phyloP scores from a whole-genome alignment of 2,329 filamentous ascomycete genomes.

The Volutella citrinella region DNA sequence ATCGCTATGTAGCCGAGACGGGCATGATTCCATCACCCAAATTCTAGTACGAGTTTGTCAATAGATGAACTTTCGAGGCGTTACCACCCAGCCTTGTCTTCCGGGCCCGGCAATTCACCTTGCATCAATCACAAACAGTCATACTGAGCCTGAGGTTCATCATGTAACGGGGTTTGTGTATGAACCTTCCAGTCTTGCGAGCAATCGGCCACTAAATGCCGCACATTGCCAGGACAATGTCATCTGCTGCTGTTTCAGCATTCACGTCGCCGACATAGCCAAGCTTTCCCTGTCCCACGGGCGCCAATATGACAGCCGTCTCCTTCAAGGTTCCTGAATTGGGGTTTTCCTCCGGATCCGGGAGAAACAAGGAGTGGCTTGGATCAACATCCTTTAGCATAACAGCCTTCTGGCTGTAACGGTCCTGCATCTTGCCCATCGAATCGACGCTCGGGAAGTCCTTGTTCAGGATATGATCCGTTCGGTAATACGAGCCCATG shows the following conservation, averaged over 20 bases:
- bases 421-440: conserved; percentile 11
- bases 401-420: conserved; percentile 26
- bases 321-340: conserved; percentile 10
- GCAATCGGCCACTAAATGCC: too few relatives aligned
- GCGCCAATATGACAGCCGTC: conserved; percentile 21
- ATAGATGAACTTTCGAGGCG: too few relatives aligned
- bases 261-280: conserved; percentile 30
- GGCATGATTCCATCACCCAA: too few relatives aligned
- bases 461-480: conserved; percentile 19
- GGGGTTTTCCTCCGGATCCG: conserved; percentile 5
- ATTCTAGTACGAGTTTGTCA: too few relatives aligned
- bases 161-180: too few relatives aligned
- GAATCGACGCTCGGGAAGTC: conserved; percentile 9
- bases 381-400: conserved; percentile 20
- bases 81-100: too few relatives aligned
- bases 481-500: conserved; percentile 17
- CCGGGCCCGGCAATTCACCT: too few relatives aligned
- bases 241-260: conserved; percentile 20
- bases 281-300: conserved; percentile 25
- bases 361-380: conserved; percentile 22
- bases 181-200: too few relatives aligned
- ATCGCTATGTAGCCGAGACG: too few relatives aligned
- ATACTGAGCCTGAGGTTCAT: too few relatives aligned
- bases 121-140: too few relatives aligned
- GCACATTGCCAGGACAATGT: conserved; percentile 27